A percentile compares a stretch with the other conserved stretches of the same genome.
Conservation (phyloP, 345 rosid species). For the Microthlaspi erraticum region DNA sequence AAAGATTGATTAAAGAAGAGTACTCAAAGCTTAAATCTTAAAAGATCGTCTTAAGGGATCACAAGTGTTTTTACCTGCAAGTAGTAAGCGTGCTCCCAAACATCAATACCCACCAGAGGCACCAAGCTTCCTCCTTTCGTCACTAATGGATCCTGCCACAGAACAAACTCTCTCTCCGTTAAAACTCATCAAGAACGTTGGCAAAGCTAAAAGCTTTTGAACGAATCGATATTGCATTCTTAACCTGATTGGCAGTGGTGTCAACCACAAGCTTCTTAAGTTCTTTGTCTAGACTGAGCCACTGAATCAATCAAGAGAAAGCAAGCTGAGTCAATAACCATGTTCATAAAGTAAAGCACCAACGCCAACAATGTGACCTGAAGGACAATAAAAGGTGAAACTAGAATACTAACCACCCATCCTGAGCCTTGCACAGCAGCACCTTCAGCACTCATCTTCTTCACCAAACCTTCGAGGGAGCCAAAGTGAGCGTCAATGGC, state of each 20-base stretch:
- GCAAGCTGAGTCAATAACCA: conserved; percentile 20
- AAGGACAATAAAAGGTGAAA: neutral
- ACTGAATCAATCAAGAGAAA: conserved; percentile 49
- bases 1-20: neutral
- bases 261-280: conserved; percentile 85
- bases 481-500: conserved; percentile 87
- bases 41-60: neutral
- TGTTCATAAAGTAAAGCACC: neutral
- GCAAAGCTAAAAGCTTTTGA: neutral
- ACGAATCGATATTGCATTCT: neutral
- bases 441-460: conserved; percentile 89
- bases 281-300: conserved; percentile 92
- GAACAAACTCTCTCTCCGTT: neutral
- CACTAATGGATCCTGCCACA: conserved; percentile 80
- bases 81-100: conserved; percentile 99
- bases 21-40: neutral
- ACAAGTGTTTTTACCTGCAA: conserved; percentile 64
- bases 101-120: conserved; percentile 93
- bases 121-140: conserved; percentile 76
- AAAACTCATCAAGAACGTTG: neutral
- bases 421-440: conserved; percentile 98
- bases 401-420: conserved; percentile 82
- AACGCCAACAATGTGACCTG: neutral
- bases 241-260: conserved; percentile 86
- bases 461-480: conserved; percentile 72